Base-by-base conservation (phyloP, 2,329 filamentous ascomycete genomes). In the Apiospora aurea region DNA sequence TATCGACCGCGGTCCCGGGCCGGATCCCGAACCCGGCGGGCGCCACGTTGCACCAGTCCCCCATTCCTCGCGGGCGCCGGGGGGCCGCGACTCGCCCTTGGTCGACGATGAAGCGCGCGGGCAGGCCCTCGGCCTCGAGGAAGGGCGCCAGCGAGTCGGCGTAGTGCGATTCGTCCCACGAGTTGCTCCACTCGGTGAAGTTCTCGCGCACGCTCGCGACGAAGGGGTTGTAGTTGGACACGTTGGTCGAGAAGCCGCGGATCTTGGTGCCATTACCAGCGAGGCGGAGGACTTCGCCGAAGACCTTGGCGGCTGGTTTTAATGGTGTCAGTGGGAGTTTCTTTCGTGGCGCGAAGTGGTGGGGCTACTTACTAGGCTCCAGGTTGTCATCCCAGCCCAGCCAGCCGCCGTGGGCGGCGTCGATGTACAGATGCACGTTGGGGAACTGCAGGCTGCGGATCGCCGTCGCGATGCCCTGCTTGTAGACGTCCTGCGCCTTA, bases 81-180 rank as follows among this genome's bases (percentile, higher is more conserved):
- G 44, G 24, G 0, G 26, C 21, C 24, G 68, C 71, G 68, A 64
- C 70, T 41, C 79, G 79, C 74, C 79, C 79, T 64, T 78, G 79
- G 76, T 81, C 79, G 71, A 79, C 73, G 75, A 81, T 81, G 74
- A 78, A 78, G 77, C 79, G 81, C 61, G 82, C 82, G 49, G 81
- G 79, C 82, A 83, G 86, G 72, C 86, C 85, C 46, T 81, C 78
- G 0, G 83, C 79, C 11, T 85, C 83, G 69, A 94, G 88, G 49
- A 91, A 89, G 10, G 88, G 87, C 11, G 91, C 90, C 79, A 97
- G 92, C 74, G 92, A 92, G 70, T 85, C 78, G 41, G 88, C 83
- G 82, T 91, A 95, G 79, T 86, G 87, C 75, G 80, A 86, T 79
- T 85, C 84, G 77, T 90, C 89, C 76, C 87, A 88, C 78, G 86